Conservation (phyloP, 768 basidiomycete species). For the Clitopilus passeckerianus region DNA sequence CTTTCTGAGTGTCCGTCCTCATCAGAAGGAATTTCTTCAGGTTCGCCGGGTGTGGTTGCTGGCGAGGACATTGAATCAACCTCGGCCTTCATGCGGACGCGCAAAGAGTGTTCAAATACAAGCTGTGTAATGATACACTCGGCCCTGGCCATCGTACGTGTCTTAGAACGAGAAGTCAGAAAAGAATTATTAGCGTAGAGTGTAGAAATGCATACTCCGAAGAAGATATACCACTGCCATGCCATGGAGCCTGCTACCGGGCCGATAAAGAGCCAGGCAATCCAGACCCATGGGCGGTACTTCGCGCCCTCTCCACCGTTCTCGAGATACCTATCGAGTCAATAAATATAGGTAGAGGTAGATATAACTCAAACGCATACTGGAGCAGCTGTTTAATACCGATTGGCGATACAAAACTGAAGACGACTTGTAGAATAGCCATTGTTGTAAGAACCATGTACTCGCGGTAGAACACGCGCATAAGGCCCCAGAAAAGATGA, state of each 20-base stretch:
- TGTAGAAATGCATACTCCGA: conserved; percentile 26
- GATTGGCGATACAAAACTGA: conserved; percentile 29
- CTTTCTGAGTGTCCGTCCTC: neutral
- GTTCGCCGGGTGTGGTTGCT: neutral
- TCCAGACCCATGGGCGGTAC: conserved; percentile 70
- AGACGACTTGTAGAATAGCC: conserved; percentile 19
- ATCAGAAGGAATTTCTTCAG: neutral
- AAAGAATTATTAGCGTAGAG: conserved; percentile 14
- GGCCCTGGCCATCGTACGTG: conserved; percentile 38
- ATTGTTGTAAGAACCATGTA: conserved; percentile 22
- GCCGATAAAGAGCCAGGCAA: conserved; percentile 43
- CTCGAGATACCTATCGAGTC: conserved; percentile 51
- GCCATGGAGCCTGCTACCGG: conserved; percentile 34
- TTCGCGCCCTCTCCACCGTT: conserved; percentile 38
- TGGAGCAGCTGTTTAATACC: conserved; percentile 35
- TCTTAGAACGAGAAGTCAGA: conserved; percentile 33
- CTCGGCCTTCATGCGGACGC: conserved; percentile 55
- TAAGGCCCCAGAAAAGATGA: conserved; percentile 43
- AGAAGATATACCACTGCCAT: conserved; percentile 51
- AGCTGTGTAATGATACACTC: conserved; percentile 41
- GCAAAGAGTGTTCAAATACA: conserved; percentile 43
- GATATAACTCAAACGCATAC: conserved; percentile 23
- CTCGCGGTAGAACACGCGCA: conserved; percentile 30
- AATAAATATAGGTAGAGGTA: too few relatives aligned
- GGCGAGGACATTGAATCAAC: neutral